A percentile compares a stretch with the other conserved stretches of the same genome.
Conservation (phyloP, 495 filamentous ascomycete species). For the Clohesyomyces aquaticus region DNA sequence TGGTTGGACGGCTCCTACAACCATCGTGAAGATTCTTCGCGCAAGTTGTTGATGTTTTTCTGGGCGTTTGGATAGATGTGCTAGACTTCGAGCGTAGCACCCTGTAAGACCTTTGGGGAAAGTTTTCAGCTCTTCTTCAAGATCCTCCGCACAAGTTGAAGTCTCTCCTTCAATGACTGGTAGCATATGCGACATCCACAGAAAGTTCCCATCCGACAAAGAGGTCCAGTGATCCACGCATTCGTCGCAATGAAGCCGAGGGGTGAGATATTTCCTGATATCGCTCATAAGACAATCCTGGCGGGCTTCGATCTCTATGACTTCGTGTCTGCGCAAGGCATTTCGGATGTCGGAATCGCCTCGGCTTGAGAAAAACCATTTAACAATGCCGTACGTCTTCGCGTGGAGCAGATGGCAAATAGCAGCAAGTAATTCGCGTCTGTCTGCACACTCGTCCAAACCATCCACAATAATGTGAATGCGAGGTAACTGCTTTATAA, state of each 20-base stretch:
- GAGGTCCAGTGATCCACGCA: slow-evolving; percentile 16
- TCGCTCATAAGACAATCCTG: slow-evolving; percentile 39
- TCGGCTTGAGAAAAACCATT: slow-evolving; percentile 48
- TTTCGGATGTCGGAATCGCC: slow-evolving; percentile 38
- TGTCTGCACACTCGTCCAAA: slow-evolving; percentile 45
- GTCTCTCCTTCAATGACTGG: slow-evolving; percentile 36
- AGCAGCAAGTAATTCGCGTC: slow-evolving; percentile 12
- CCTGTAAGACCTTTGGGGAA: slow-evolving; percentile 42
- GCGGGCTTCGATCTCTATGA: slow-evolving; percentile 29
- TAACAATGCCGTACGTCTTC: slow-evolving; percentile 42
- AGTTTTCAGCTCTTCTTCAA: slow-evolving; percentile 37
- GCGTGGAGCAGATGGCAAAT: slow-evolving; percentile 27
- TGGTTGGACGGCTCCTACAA: slow-evolving; percentile 35
- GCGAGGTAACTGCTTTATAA: slow-evolving; percentile 38
- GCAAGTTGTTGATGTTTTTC: slow-evolving; percentile 32
- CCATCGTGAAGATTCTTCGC: slow-evolving; percentile 38
- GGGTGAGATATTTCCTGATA: slow-evolving; percentile 32
- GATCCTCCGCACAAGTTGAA: slow-evolving; percentile 38
- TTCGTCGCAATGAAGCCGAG: slow-evolving; percentile 26
- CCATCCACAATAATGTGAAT: slow-evolving; percentile 46
- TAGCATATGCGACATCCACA: slow-evolving; percentile 40
- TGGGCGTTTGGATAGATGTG: slow-evolving; percentile 3
- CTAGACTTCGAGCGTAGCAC: slow-evolving; percentile 40
- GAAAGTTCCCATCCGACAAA: slow-evolving; percentile 43
- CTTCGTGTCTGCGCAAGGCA: slow-evolving; percentile 20